Evolutionary conservation across 495 filamentous ascomycete species (phyloP), one percentile per base, ranked within the genome.

Genomic region (Entonaema liquescens): DNA sequence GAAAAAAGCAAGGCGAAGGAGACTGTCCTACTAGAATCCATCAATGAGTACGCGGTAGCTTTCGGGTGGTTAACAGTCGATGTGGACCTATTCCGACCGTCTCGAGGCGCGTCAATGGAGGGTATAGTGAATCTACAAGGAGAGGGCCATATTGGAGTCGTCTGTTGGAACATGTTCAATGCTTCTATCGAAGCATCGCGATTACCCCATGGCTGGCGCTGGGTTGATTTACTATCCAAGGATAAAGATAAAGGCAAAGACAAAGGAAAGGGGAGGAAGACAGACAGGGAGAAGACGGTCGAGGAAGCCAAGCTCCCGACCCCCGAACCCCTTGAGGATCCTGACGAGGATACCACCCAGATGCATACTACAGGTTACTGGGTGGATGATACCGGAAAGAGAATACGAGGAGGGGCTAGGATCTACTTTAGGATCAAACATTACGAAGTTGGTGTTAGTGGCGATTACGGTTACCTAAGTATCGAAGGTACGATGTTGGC

Each of bases 331-430:
- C 33, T 71, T 17, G 67, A 76, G 19, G 58, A 75, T 3, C 58
- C 59, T 11, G 65, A 73, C 0, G 35, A 49, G 23, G 74, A 73
- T n/a, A 60, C 58, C 1, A 67, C 65, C 4, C 81, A 84, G 68
- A 82, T 84, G 31, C 81, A 83, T 66, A 79, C 80, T n/a, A 83
- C 83, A 2, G 83, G 83, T 11, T 83, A 83, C 62, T 85, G 83
- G 83, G 75, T 81, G 17, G 74, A 83, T 38, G 80, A 76, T 21
- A 59, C 52, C 3, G 79, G 79, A 3, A 59, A 60, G 12, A 81
- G 77, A 49, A 73, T 84, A 49, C 67, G 71, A 15, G 80, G 79
- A 42, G 74, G 73, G 0, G 57, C 67, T 3, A 83, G 82, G 72
- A 74, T 84, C 35, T 74, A 76, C 36, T 85, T 84, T 76, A 78